These are phyloP conservation scores for Phialophora macrospora DNA, from an alignment of 2,329 filamentous ascomycete genomes.

Conservation along the genomic window DNA sequence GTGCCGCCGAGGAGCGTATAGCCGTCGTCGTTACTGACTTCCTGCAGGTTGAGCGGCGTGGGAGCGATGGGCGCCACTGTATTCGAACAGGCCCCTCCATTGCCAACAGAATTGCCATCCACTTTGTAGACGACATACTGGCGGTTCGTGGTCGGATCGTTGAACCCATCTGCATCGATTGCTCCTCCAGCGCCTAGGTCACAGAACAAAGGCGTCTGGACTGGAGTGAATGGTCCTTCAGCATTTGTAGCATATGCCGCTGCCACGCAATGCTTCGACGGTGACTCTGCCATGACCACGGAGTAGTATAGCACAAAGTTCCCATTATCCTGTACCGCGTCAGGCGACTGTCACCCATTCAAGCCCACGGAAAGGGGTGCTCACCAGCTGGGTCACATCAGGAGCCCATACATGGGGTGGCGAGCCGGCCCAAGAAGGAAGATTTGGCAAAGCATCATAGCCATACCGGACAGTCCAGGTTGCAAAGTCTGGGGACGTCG, in stretches of 20 bases:
- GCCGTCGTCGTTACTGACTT: slow-evolving; percentile 51
- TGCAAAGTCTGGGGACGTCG: slow-evolving; percentile 54
- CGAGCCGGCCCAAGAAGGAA: slow-evolving; percentile 56
- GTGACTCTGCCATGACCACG: slow-evolving; percentile 51
- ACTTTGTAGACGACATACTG: slow-evolving; percentile 69
- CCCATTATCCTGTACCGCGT: slow-evolving; percentile 43
- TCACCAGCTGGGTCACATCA: slow-evolving; percentile 58
- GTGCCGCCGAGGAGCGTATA: slow-evolving; percentile 58
- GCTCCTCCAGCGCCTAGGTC: slow-evolving; percentile 59
- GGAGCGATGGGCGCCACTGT: slow-evolving; percentile 46
- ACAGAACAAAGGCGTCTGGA: slow-evolving; percentile 58
- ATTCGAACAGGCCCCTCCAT: slow-evolving; percentile 54
- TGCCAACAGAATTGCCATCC: slow-evolving; percentile 64
- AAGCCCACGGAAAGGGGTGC: slow-evolving; percentile 15
- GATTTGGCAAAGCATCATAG: slow-evolving; percentile 58
- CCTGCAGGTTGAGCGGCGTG: slow-evolving; percentile 50
- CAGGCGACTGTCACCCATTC: slow-evolving; percentile 60
- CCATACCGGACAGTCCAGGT: slow-evolving; percentile 56
- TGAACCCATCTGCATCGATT: slow-evolving; percentile 66
- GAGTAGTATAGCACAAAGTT: slow-evolving; percentile 60
- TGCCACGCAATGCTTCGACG: slow-evolving; percentile 62
- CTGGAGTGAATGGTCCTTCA: slow-evolving; percentile 60
- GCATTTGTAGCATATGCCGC: slow-evolving; percentile 56
- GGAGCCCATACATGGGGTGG: slow-evolving; percentile 62
- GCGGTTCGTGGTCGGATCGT: slow-evolving; percentile 57